Conservation (phyloP, 2,329 filamentous ascomycete species). For the Xylaria multiplex region DNA sequence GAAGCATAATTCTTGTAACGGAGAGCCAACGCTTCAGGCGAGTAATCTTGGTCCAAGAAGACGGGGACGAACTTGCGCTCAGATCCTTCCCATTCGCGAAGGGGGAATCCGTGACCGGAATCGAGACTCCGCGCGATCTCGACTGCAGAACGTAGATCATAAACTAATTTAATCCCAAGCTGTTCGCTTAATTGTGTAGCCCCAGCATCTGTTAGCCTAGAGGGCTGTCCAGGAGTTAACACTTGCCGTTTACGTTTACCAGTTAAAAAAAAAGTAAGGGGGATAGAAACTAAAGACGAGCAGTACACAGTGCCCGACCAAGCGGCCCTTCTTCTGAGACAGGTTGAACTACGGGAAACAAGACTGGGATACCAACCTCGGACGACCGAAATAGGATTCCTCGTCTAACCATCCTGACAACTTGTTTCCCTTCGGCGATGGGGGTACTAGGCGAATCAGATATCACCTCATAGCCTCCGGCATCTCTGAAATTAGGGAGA, state of each 20-base stretch:
- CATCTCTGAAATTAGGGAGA: constrained; percentile 74
- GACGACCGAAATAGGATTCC: constrained; percentile 74
- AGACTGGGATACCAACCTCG: constrained; percentile 52
- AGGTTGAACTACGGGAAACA: neutral
- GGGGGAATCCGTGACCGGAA: constrained; percentile 47
- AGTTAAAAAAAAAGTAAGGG: neutral
- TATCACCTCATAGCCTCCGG: constrained; percentile 66
- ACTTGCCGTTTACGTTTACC: neutral
- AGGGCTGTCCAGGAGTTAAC: constrained; percentile 53
- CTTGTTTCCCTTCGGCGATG: constrained; percentile 20
- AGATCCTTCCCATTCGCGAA: constrained; percentile 62
- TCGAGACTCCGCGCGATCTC: constrained; percentile 63
- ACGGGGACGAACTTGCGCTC: constrained; percentile 68
- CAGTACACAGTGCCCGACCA: neutral
- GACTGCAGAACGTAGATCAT: constrained; percentile 48
- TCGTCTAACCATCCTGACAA: constrained; percentile 56
- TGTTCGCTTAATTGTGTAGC: constrained; percentile 58
- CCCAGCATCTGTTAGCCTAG: constrained; percentile 64
- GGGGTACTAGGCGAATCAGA: constrained; percentile 33
- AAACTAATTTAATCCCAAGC: constrained; percentile 66
- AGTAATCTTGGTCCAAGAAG: constrained; percentile 66
- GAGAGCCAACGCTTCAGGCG: constrained; percentile 65
- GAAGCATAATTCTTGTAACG: constrained; percentile 65
- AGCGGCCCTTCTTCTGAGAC: neutral
- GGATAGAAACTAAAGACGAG: neutral